Evolutionary conservation across 805 yeast genomes (phyloP).

Genomic region (Candida andamanensis): DNA sequence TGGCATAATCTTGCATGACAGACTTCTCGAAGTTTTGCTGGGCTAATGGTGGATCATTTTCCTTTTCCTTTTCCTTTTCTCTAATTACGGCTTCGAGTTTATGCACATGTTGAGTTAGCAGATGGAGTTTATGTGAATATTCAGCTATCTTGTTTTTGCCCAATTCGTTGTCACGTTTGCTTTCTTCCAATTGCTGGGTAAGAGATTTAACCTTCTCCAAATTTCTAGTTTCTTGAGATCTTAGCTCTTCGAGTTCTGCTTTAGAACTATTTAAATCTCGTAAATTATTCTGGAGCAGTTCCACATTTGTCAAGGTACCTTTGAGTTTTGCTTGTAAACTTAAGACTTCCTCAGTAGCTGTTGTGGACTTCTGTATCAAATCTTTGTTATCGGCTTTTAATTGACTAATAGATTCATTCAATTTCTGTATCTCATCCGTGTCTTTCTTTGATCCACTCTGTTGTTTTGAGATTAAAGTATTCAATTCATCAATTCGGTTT

Average conservation of each 20-base stretch:
- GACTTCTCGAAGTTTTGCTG: constrained; percentile 17
- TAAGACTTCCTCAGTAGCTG: constrained; percentile 11
- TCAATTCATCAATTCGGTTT: constrained; percentile 3
- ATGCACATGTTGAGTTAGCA: constrained; percentile 18
- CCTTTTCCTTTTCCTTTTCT: constrained; percentile 26
- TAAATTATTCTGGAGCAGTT: constrained; percentile 1
- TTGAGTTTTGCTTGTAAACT: constrained; percentile 7
- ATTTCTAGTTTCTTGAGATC: constrained; percentile 2
- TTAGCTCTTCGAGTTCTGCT: neutral
- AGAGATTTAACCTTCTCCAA: constrained; percentile 4
- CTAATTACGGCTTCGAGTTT: constrained; percentile 17
- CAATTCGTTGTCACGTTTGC: constrained; percentile 1
- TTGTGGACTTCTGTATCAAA: constrained; percentile 5
- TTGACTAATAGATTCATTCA: constrained; percentile 7
- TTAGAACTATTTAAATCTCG: neutral
- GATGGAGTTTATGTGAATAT: constrained; percentile 23
- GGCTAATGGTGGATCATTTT: constrained; percentile 27
- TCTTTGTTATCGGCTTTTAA: constrained; percentile 10
- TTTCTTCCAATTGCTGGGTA: constrained; percentile 5
- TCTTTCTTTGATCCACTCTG: constrained; percentile 4
- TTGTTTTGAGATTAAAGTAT: constrained; percentile 2
- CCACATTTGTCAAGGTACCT: constrained; percentile 1
- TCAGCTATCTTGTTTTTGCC: constrained; percentile 11
- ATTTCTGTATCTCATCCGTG: constrained; percentile 7
- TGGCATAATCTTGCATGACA: constrained; percentile 42